A percentile compares a stretch with the other conserved stretches of the same genome.
Conservation (phyloP, 768 basidiomycete genomes). For the Leccinum variicolor region DNA sequence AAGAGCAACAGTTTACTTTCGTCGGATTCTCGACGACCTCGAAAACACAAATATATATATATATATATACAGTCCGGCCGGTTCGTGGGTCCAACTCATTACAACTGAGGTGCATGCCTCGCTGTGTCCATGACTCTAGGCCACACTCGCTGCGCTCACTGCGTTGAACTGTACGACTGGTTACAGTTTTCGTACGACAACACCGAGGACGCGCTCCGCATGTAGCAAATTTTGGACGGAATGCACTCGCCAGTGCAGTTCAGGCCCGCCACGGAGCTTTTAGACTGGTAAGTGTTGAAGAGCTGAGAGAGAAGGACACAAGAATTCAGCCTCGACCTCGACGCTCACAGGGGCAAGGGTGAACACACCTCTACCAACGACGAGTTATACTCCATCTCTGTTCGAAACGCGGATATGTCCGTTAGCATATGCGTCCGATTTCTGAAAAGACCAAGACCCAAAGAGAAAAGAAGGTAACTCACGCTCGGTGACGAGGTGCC, state of each 20-base stretch:
- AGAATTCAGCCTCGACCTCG: background rate
- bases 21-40: background rate
- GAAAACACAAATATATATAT: background rate
- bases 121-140: background rate
- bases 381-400: constrained; percentile 24
- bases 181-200: constrained; percentile 58
- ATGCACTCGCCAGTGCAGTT: constrained; percentile 57
- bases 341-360: background rate
- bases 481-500: constrained; percentile 75
- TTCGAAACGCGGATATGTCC: background rate
- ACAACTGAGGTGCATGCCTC: background rate
- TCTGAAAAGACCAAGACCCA: background rate
- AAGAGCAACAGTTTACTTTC: background rate
- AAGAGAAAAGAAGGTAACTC: constrained; percentile 9
- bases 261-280: constrained; percentile 49
- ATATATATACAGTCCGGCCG: background rate
- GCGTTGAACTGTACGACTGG: constrained; percentile 60
- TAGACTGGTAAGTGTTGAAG: constrained; percentile 70
- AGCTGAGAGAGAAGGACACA: constrained; percentile 32
- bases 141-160: constrained; percentile 17
- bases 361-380: constrained; percentile 21
- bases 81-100: background rate
- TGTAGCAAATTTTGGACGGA: constrained; percentile 65
- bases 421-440: background rate
- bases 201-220: constrained; percentile 63